Base-by-base conservation (phyloP, 768 basidiomycete species). In the Leccinum olivaceopallidum region DNA sequence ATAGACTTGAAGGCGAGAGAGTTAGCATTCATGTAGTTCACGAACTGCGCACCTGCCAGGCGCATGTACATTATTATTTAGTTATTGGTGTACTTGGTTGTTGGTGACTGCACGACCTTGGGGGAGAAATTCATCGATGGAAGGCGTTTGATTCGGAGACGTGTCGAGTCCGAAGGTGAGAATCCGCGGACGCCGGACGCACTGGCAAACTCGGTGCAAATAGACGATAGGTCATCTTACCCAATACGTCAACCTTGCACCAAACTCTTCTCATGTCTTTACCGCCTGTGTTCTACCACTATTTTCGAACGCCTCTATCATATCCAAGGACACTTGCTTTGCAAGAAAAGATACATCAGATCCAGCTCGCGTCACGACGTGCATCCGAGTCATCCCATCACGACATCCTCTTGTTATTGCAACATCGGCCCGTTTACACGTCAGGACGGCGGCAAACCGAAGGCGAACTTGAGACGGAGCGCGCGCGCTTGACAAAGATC, bases 351-450 rank as follows among this genome's bases (percentile, higher is more conserved):
- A 77, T 94, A 12, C 88, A 94, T 68, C 74, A 79, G 36, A 71
- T 88, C 18, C 92, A 93, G 72, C 79, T 90, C 4, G 60, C 72
- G 5, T 77, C 80, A 8, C 80, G 83, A 28, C 83, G 85, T 20
- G 65, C 73, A 9, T 81, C 32, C 9, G 32, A 53, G 6, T 13
- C 84, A 63, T 64, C 73, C 18, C 75, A 82, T 67, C 69, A 76
- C 42, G 89, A 92, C 67, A 66, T 93, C 56, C 80, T 95, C 16
- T 83, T 96, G 22, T 79, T 96, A 42, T 82, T 95, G 28, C 84
- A 99, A 74, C 97, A 99, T 65, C 83, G 88, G 10, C 97, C 97
- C 5, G 95, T 97, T 5, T 99, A 93, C 77, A 98, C 97, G 3
- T 82, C 89, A 8, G 97, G 97, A n/a, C 85, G 95, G 24, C 83